phyloP scores from a whole-genome alignment of 1,139 yeast genomes.

The Yamadazyma aaseri region DNA sequence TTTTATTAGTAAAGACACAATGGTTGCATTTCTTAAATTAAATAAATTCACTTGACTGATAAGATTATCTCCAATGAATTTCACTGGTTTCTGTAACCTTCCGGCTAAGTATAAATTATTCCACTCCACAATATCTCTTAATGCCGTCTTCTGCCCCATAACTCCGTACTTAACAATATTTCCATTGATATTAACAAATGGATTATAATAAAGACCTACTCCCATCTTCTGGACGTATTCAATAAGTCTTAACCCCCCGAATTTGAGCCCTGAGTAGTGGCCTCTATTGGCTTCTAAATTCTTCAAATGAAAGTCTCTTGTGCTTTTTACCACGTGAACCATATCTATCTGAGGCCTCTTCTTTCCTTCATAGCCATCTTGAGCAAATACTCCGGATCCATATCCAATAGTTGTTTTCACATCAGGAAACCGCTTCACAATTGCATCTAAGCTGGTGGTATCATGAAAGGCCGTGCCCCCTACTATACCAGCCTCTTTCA shows the following conservation, averaged over 20 bases:
- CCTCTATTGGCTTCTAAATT: conserved; percentile 64
- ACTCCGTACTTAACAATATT: conserved; percentile 83
- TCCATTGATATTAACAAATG: conserved; percentile 60
- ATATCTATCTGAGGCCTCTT: conserved; percentile 64
- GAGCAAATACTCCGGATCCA: conserved; percentile 92
- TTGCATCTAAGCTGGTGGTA: neutral
- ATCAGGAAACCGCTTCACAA: conserved; percentile 1
- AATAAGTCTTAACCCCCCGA: conserved; percentile 59
- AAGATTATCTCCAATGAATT: conserved; percentile 58
- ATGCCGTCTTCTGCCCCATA: conserved; percentile 57
- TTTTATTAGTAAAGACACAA: conserved; percentile 58
- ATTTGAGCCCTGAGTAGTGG: conserved; percentile 73
- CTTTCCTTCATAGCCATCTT: conserved; percentile 50
- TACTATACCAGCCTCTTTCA: too few species aligned
- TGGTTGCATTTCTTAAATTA: conserved; percentile 75
- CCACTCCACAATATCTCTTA: conserved; percentile 80
- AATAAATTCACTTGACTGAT: conserved; percentile 67
- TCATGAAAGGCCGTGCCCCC: too few species aligned
- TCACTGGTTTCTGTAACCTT: conserved; percentile 90
- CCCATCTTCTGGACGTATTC: conserved; percentile 69
- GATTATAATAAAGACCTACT: conserved; percentile 92
- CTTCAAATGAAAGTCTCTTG: conserved; percentile 69
- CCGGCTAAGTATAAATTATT: conserved; percentile 86
- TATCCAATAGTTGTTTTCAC: conserved; percentile 56
- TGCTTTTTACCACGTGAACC: conserved; percentile 78